Base-by-base conservation (phyloP, 2,329 filamentous ascomycete genomes). In the Dactylellina parvicollis region DNA sequence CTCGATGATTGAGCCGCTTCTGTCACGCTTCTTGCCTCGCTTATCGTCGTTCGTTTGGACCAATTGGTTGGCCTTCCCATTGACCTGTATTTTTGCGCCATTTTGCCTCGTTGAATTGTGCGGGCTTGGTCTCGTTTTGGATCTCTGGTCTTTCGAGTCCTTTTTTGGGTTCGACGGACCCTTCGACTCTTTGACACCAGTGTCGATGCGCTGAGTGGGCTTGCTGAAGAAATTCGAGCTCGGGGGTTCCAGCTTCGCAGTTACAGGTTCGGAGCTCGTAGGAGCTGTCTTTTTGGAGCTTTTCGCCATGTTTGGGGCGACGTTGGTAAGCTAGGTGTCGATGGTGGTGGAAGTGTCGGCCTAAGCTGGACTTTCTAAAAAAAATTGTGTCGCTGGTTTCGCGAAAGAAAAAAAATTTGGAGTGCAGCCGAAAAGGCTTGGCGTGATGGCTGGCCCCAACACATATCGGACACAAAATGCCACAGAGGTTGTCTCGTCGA, bases 21-120 rank as follows among this genome's bases (percentile, higher is more conserved):
- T 54, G 40, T 73, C 69, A 16, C 69, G 69, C 55, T 73, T 73
- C 32, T 73, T 73, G 12, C 69, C 69, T n/a, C 69, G 60, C 26
- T 30, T 60, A 50, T 66, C 69, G 16, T 73, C 69, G 20, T n/a
- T 34, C 18, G 24, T 20, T 38, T 36, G 49, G n/a, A 22, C 32
- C 22, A 55, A 55, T 49, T 66, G 46, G 14, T 18, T 55, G n/a
- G 24, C 36, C 18, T 61, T 73, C 22, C 69, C 60, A 44, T 60
- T 66, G 52, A 73, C 18, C 16, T 61, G 69, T 10, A 73, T 32
- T 34, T 47, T 73, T 22, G 47, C 22, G 22, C 46, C 60, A 14
- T 61, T 60, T 3, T 34, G 50, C 14, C 54, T 64, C 1, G 50
- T 50, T 1, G 57, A 26, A 16, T 47, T 38, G 18, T 14, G 16